Evolutionary conservation across 805 yeast genomes (phyloP).

Genomic region (Schwanniomyces occidentalis): DNA sequence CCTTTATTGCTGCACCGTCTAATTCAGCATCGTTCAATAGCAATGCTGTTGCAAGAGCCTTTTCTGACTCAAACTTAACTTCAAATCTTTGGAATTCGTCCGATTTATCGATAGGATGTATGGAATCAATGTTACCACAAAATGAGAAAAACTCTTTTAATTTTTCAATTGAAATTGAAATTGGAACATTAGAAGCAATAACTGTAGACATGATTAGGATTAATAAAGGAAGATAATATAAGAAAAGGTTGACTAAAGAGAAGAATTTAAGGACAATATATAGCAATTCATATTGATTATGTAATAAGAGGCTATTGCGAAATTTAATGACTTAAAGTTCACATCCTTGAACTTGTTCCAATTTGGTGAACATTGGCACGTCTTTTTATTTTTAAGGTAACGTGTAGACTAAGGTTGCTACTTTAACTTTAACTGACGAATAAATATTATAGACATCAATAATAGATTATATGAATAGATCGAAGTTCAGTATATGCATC

Average conservation of each 20-base stretch:
- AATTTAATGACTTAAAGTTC: too few relatives aligned
- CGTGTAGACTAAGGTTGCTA: too few relatives aligned
- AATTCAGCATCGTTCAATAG: slow-evolving; percentile 73
- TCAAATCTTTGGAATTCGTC: slow-evolving; percentile 39
- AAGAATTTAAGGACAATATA: too few relatives aligned
- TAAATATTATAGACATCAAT: too few relatives aligned
- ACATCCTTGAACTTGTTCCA: too few relatives aligned
- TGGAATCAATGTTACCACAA: slow-evolving; percentile 56
- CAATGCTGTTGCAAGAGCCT: slow-evolving; percentile 71
- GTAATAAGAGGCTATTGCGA: too few relatives aligned
- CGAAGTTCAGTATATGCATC: too few relatives aligned
- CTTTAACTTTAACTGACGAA: too few relatives aligned
- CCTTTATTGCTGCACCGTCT: slow-evolving; percentile 55
- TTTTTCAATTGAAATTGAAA: slow-evolving; percentile 48
- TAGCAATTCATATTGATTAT: too few relatives aligned
- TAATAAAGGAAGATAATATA: background rate
- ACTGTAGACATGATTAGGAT: slow-evolving; percentile 37
- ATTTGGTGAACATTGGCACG: too few relatives aligned
- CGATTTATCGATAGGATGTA: slow-evolving; percentile 31
- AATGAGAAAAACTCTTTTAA: slow-evolving; percentile 69
- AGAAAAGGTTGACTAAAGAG: background rate
- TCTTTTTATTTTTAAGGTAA: too few relatives aligned
- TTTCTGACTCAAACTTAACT: slow-evolving; percentile 54
- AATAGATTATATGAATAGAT: too few relatives aligned
- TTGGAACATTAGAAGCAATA: slow-evolving; percentile 58